These are phyloP conservation scores for Penicillium sp. DNA, from an alignment of 2,329 filamentous ascomycete genomes.

Conservation along the genomic window DNA sequence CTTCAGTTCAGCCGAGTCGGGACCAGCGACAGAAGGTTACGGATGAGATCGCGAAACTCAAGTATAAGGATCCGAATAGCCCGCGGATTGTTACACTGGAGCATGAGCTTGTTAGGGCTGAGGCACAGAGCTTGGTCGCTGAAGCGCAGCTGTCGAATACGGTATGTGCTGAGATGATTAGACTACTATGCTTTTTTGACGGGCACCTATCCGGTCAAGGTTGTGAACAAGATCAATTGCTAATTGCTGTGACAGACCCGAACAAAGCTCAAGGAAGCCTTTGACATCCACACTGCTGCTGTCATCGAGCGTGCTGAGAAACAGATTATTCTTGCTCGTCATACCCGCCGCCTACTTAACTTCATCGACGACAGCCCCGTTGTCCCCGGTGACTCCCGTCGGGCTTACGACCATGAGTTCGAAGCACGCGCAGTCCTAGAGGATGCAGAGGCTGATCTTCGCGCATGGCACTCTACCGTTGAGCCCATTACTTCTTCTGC, in stretches of 20 bases:
- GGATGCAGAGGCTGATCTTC: conserved; percentile 86
- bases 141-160: conserved; percentile 96
- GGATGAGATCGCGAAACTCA: conserved; percentile 89
- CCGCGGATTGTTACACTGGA: conserved; percentile 80
- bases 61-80: conserved; percentile 87
- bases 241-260: conserved; percentile 64
- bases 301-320: conserved; percentile 97
- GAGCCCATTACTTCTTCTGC: conserved; percentile 56
- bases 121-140: conserved; percentile 93
- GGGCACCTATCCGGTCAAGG: background rate
- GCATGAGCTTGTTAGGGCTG: conserved; percentile 92
- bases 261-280: conserved; percentile 94
- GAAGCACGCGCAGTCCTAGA: conserved; percentile 84
- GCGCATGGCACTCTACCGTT: conserved; percentile 65
- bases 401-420: conserved; percentile 64
- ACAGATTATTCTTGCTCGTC: conserved; percentile 89
- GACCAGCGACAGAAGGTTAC: conserved; percentile 84
- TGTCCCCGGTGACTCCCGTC: conserved; percentile 76
- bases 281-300: conserved; percentile 81
- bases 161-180: conserved; percentile 54
- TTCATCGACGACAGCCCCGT: conserved; percentile 88
- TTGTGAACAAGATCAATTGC: background rate
- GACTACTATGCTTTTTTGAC: background rate
- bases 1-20: conserved; percentile 87
- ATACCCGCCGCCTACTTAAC: conserved; percentile 80